Percentiles rank a stretch among this genome's conserved stretches.
These are phyloP conservation scores for Candida tallmaniae DNA, from an alignment of 805 yeast species.

Conservation along the genomic window DNA sequence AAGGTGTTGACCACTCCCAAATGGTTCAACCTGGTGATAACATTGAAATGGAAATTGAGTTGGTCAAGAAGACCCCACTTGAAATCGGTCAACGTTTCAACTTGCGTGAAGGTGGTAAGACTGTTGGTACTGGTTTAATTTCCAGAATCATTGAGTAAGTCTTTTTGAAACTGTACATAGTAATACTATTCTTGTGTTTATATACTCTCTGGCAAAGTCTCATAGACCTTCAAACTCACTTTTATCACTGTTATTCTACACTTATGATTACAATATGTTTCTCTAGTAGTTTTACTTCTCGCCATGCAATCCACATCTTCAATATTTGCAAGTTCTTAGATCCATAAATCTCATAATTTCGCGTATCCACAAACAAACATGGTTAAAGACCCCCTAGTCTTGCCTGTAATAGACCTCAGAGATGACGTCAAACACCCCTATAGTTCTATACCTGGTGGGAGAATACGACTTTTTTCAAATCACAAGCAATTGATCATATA, in stretches of 20 bases:
- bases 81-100: slow-evolving; percentile 98
- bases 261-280: too few species aligned
- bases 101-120: slow-evolving; percentile 99
- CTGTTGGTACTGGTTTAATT: slow-evolving; percentile 97
- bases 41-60: slow-evolving; percentile 89
- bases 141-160: slow-evolving; percentile 77
- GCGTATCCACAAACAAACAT: slow-evolving; percentile 2
- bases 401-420: slow-evolving; percentile 31
- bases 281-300: too few species aligned
- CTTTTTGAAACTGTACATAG: background rate
- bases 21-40: slow-evolving; percentile 99
- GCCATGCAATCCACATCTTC: too few species aligned
- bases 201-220: too few species aligned
- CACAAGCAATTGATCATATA: slow-evolving; percentile 33
- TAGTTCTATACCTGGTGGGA: slow-evolving; percentile 12
- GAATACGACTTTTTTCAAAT: slow-evolving; percentile 19
- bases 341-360: too few species aligned
- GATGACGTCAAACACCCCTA: slow-evolving; percentile 21
- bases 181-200: too few species aligned
- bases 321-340: too few species aligned
- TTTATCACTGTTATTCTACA: too few species aligned
- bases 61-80: slow-evolving; percentile 86
- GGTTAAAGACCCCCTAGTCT: too few species aligned
- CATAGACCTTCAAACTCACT: too few species aligned
- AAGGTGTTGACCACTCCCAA: slow-evolving; percentile 73